Percentiles rank a stretch among this genome's conserved stretches.
Conservation (phyloP, 2,329 filamentous ascomycete genomes). For the Leptographium procerum region DNA sequence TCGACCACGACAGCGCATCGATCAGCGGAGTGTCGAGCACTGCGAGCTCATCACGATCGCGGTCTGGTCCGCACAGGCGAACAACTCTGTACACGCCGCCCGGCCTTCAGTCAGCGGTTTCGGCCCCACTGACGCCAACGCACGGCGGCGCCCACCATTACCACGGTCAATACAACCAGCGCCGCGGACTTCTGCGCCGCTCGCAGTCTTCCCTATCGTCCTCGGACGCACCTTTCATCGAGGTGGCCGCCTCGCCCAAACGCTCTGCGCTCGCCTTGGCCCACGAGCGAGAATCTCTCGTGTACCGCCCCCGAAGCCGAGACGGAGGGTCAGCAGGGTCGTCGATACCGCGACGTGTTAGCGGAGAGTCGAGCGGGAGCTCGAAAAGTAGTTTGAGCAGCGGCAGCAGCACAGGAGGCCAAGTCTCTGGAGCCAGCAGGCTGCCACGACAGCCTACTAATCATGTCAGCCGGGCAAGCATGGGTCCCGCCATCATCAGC, state of each 20-base stretch:
- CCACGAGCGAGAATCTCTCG: slow-evolving; percentile 26
- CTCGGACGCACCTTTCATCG: slow-evolving; percentile 30
- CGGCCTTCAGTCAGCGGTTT: slow-evolving; percentile 34
- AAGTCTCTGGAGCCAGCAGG: slow-evolving; percentile 13
- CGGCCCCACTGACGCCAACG: slow-evolving; percentile 42
- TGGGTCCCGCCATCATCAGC: slow-evolving; percentile 13
- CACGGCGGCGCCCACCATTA: slow-evolving; percentile 15
- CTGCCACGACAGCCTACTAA: slow-evolving; percentile 18
- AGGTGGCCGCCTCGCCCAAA: slow-evolving; percentile 33
- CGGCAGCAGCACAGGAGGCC: slow-evolving; percentile 1
- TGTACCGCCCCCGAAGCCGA: slow-evolving; percentile 22
- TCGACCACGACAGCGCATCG: slow-evolving; percentile 24
- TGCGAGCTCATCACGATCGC: slow-evolving; percentile 22
- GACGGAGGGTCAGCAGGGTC: slow-evolving; percentile 15
- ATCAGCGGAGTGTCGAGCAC: slow-evolving; percentile 8
- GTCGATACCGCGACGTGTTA: slow-evolving; percentile 20
- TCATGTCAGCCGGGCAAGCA: slow-evolving; percentile 16
- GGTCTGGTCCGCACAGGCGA: slow-evolving; percentile 31
- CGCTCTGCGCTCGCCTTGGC: slow-evolving; percentile 20
- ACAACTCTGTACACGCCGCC: slow-evolving; percentile 45
- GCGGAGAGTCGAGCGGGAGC: slow-evolving; percentile 17
- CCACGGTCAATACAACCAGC: slow-evolving; percentile 7
- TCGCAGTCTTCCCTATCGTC: slow-evolving; percentile 18
- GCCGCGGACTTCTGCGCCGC: slow-evolving; percentile 17
- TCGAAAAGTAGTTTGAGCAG: slow-evolving; percentile 10